These are phyloP conservation scores for Nymphaea colorata DNA, from an alignment of 164 flowering plant species.

Conservation along the genomic window DNA sequence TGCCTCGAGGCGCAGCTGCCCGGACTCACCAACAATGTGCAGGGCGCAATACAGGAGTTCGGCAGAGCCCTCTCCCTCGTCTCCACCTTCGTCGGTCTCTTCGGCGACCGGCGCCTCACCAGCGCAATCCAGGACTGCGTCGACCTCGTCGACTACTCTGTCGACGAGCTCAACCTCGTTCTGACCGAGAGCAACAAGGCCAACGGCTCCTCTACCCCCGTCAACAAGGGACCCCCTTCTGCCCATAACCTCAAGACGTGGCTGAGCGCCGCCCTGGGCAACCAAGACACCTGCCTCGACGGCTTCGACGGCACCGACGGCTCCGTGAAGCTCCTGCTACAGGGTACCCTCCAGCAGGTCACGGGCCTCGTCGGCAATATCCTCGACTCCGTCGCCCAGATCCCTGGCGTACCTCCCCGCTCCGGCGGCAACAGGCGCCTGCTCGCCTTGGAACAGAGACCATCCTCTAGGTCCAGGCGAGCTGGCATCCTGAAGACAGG, in stretches of 20 bases:
- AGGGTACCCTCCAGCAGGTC: slow-evolving; percentile 36
- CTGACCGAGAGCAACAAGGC: slow-evolving; percentile 40
- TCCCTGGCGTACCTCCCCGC: neutral
- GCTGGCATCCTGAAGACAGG: too few relatives aligned
- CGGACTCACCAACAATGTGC: neutral
- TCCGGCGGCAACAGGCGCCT: slow-evolving; percentile 2
- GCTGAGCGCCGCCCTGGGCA: slow-evolving; percentile 65
- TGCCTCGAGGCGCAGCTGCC: neutral
- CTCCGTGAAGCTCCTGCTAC: slow-evolving; percentile 26
- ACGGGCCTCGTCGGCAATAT: slow-evolving; percentile 31
- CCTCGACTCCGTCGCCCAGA: slow-evolving; percentile 31
- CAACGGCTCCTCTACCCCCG: slow-evolving; percentile 14
- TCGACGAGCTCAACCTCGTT: slow-evolving; percentile 48
- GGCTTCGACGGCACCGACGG: slow-evolving; percentile 72
- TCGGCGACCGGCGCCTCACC: slow-evolving; percentile 40
- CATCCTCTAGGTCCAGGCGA: too few relatives aligned
- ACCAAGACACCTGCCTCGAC: slow-evolving; percentile 76
- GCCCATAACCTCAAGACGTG: slow-evolving; percentile 61
- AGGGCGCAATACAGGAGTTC: slow-evolving; percentile 7
- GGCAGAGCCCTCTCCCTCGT: slow-evolving; percentile 25
- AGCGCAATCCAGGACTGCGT: slow-evolving; percentile 71
- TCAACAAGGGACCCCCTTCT: neutral
- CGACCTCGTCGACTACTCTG: slow-evolving; percentile 66
- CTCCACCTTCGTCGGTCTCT: slow-evolving; percentile 21
- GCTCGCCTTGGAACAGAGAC: too few relatives aligned